Evolutionary conservation across 805 yeast species (phyloP).

Genomic region (Metschnikowia vanudenii): DNA sequence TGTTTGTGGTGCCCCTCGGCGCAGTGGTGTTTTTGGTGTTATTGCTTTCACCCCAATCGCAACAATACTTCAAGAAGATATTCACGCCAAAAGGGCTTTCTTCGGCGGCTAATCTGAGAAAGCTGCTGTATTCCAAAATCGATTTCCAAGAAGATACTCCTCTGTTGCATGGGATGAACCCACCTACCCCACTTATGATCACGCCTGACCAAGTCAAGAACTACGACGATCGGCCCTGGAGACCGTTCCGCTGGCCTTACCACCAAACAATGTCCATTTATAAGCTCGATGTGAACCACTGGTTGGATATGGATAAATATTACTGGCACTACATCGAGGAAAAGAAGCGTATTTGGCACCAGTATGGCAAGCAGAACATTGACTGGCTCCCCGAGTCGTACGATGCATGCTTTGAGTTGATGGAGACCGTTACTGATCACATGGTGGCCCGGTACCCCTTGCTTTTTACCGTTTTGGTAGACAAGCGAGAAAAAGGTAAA

Average conservation of each 20-base stretch:
- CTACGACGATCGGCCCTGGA: slow-evolving; percentile 76
- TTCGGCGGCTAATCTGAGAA: too few species aligned
- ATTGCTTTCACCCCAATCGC: slow-evolving; percentile 10
- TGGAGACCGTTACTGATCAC: slow-evolving; percentile 61
- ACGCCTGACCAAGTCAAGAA: slow-evolving; percentile 65
- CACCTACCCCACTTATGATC: slow-evolving; percentile 57
- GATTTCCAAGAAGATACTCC: too few species aligned
- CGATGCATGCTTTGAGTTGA: slow-evolving; percentile 59
- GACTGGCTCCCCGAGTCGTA: slow-evolving; percentile 66
- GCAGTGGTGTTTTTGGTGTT: slow-evolving; percentile 10
- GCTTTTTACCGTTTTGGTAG: slow-evolving; percentile 48
- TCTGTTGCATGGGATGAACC: slow-evolving; percentile 26
- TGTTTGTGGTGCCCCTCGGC: slow-evolving; percentile 10
- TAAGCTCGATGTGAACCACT: slow-evolving; percentile 68
- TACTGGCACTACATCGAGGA: slow-evolving; percentile 65
- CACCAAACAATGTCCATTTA: slow-evolving; percentile 77
- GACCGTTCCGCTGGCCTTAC: slow-evolving; percentile 79
- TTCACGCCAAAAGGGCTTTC: not conserved
- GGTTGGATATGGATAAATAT: slow-evolving; percentile 80
- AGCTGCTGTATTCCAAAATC: too few species aligned
- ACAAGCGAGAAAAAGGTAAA: slow-evolving; percentile 44
- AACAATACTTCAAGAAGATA: not conserved
- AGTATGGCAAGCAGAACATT: slow-evolving; percentile 59
- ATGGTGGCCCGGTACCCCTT: slow-evolving; percentile 62
- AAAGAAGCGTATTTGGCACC: slow-evolving; percentile 54